These are phyloP conservation scores for Pseudogymnoascus verrucosus DNA, from an alignment of 2,329 filamentous ascomycete species.

Conservation along the genomic window DNA sequence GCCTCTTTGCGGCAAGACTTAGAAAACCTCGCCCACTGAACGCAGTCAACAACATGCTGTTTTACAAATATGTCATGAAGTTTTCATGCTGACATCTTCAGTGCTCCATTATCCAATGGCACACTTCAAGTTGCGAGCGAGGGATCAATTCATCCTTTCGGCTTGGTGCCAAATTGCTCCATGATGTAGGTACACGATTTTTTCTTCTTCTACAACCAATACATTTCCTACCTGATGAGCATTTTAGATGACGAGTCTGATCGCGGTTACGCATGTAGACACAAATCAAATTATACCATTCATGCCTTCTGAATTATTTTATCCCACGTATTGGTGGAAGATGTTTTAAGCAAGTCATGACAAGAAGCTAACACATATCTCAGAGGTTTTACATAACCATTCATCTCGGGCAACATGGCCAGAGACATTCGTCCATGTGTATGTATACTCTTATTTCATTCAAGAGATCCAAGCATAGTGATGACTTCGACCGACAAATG, in stretches of 20 bases:
- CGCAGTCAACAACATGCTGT: conserved; percentile 18
- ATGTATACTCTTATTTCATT: conserved; percentile 5
- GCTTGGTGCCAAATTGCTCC: conserved; percentile 14
- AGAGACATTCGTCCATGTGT: not conserved
- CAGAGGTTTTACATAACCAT: conserved; percentile 6
- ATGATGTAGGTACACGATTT: conserved; percentile 18
- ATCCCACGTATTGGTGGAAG: conserved; percentile 12
- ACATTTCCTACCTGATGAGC: conserved; percentile 37
- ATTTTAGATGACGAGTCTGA: conserved; percentile 72
- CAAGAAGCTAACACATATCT: conserved; percentile 12
- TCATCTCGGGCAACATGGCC: not conserved
- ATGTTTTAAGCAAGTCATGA: not conserved
- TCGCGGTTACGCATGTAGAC: conserved; percentile 65
- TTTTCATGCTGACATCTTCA: not conserved
- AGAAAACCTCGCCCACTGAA: conserved; percentile 99
- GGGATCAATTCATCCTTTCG: not conserved
- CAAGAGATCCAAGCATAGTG: conserved; percentile 41
- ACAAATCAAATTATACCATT: conserved; percentile 61
- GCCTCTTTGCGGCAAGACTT: conserved; percentile 91
- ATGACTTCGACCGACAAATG: conserved; percentile 76
- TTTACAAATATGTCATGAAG: conserved; percentile 4
- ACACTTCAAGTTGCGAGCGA: not conserved
- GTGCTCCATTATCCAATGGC: not conserved
- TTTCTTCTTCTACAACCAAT: conserved; percentile 10
- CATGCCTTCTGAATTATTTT: conserved; percentile 51